These are phyloP conservation scores for Rhynchospora breviuscula DNA, from an alignment of 176 grass and related monocot species.

Conservation along the genomic window DNA sequence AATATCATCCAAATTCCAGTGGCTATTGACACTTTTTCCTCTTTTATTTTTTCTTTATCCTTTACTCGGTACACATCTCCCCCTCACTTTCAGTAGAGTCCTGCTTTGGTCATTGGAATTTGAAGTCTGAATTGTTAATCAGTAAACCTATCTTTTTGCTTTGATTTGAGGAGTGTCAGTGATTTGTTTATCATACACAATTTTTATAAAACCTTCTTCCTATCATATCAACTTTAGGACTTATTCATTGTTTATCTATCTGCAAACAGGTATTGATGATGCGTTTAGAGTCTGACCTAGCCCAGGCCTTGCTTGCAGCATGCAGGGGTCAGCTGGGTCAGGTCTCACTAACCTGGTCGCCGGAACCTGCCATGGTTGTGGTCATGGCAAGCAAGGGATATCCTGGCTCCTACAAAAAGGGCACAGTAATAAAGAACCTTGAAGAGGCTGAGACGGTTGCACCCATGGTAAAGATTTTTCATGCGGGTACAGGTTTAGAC, in stretches of 20 bases:
- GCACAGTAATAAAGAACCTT: slow-evolving; percentile 57
- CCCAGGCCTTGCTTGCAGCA: slow-evolving; percentile 62
- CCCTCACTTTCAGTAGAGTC: not conserved
- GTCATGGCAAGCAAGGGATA: slow-evolving; percentile 86
- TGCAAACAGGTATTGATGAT: slow-evolving; percentile 62
- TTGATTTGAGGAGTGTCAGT: not conserved
- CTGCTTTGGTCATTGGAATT: not conserved
- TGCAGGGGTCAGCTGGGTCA: slow-evolving; percentile 53
- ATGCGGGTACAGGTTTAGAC: slow-evolving; percentile 61
- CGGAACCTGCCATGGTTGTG: slow-evolving; percentile 61
- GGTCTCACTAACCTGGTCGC: slow-evolving; percentile 59
- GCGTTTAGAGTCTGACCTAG: slow-evolving; percentile 72
- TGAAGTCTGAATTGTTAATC: not conserved
- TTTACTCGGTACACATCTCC: not conserved
- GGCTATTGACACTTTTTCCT: not conserved
- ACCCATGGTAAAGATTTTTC: slow-evolving; percentile 75
- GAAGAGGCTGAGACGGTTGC: slow-evolving; percentile 67
- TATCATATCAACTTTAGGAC: not conserved
- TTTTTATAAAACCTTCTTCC: not conserved
- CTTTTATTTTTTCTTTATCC: not conserved
- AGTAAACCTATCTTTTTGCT: not conserved
- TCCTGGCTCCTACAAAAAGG: slow-evolving; percentile 71
- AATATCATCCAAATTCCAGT: not conserved
- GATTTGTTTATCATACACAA: not conserved
- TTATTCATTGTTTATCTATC: not conserved